Evolutionary conservation across 345 rosid genomes (phyloP), one percentile per base, ranked within the genome.

Genomic region (Mangifera indica): DNA sequence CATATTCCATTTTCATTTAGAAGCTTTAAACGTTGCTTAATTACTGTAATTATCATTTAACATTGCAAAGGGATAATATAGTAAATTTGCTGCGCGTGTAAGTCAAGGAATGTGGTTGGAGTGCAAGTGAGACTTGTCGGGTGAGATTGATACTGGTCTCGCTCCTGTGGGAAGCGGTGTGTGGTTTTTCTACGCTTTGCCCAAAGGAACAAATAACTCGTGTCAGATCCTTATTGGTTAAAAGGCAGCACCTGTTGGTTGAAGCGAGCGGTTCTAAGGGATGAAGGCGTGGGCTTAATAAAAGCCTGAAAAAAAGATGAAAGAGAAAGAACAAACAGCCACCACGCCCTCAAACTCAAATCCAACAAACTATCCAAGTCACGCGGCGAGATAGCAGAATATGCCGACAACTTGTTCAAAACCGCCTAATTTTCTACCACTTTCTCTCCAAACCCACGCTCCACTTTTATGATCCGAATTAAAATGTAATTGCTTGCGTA

Each of bases 351-450:
- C n/a, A 61, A 32, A 70, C 70, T 37, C 45, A 60, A n/a, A 20
- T 66, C 34, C 11, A 60, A 51, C 66, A 72, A 18, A 60, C 48
- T 68, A 76, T 61, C 84, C 84, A 76, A 71, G 71, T 74, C 75
- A 72, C 77, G 75, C 81, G 77, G 79, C 84, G 82, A 71, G 68
- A n/a, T 70, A 80, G 74, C 71, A 63, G 84, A 78, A 76, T 63
- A 73, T 73, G 81, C 80, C 70, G 84, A 80, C 78, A 75, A 64
- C 77, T 78, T 77, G 69, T 71, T 78, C 3, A 77, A 67, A 71
- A 68, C 74, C 26, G 7, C 46, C 17, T 32, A 12, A 40, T 60
- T 60, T 45, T 49, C 10, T 40, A 8, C 14, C 42, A 8, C 14
- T 21, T 12, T 2, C 20, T 18, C 42, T 25, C 20, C 14, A 0